Evolutionary conservation across 1,284 basidiomycete species (phyloP).

Genomic region (Coriolopsis trogii): DNA sequence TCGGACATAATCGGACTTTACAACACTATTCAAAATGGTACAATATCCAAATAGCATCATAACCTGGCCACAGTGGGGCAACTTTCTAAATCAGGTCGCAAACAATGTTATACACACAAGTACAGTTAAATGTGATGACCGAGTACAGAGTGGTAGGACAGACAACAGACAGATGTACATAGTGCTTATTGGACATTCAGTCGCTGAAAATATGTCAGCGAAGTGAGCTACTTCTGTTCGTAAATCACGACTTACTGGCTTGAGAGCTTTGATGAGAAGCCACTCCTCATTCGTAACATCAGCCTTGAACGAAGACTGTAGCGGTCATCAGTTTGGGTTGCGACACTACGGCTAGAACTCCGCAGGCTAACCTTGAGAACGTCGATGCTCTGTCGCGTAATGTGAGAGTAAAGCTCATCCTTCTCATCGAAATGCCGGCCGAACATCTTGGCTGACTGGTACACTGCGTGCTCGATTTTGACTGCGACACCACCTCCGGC

Average conservation of each 20-base stretch:
- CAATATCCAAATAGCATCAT: too few species aligned
- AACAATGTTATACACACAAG: too few species aligned
- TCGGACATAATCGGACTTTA: too few species aligned
- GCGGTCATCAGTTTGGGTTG: background rate
- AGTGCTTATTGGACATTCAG: too few species aligned
- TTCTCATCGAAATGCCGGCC: slow-evolving; percentile 96
- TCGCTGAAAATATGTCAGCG: too few species aligned
- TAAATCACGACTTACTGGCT: slow-evolving; percentile 80
- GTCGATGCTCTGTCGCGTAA: slow-evolving; percentile 93
- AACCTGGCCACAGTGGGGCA: too few species aligned
- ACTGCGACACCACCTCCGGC: slow-evolving; percentile 96
- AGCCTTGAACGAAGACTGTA: slow-evolving; percentile 82
- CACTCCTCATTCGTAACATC: slow-evolving; percentile 94
- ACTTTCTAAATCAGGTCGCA: too few species aligned
- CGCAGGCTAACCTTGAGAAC: slow-evolving; percentile 82
- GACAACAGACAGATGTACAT: too few species aligned
- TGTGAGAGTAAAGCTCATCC: slow-evolving; percentile 91
- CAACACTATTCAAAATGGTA: too few species aligned
- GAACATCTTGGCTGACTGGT: slow-evolving; percentile 95
- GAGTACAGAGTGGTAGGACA: too few species aligned
- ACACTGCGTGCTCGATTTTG: slow-evolving; percentile 97
- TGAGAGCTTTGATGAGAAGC: slow-evolving; percentile 91
- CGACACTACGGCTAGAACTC: slow-evolving; percentile 3
- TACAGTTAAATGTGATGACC: too few species aligned
- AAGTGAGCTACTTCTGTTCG: too few species aligned